These are phyloP conservation scores for Penstemon eatonii DNA, from an alignment of 257 asterid species.

Conservation along the genomic window DNA sequence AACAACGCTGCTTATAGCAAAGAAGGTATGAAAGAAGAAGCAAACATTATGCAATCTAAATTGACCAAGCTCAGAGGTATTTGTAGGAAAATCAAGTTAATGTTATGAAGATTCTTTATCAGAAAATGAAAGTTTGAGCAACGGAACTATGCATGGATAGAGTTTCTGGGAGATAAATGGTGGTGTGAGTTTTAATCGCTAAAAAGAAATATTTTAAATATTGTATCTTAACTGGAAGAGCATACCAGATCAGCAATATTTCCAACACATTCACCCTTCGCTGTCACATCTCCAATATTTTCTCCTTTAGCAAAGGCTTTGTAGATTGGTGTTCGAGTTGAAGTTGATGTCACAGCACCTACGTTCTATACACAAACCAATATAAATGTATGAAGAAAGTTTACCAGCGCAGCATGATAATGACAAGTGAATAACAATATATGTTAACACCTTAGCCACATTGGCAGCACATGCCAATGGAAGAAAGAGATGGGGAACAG, in stretches of 20 bases:
- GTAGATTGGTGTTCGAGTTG: conserved; percentile 97
- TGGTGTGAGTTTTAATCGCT: conserved; percentile 16
- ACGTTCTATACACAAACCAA: conserved; percentile 67
- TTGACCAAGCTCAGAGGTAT: conserved; percentile 12
- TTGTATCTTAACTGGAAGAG: conserved; percentile 21
- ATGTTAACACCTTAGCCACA: conserved; percentile 74
- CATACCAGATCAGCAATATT: conserved; percentile 95
- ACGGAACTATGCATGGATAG: conserved; percentile 1
- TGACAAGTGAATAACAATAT: conserved; percentile 14
- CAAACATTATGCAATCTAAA: not conserved
- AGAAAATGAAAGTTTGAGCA: not conserved
- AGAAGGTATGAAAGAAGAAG: conserved; percentile 2
- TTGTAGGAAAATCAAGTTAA: conserved; percentile 2
- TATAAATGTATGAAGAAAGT: conserved; percentile 25
- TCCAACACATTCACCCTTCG: conserved; percentile 97
- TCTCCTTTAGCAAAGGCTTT: conserved; percentile 99
- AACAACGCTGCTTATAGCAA: conserved; percentile 11
- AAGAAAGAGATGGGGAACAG: conserved; percentile 85
- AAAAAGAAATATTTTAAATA: conserved; percentile 22
- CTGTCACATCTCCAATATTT: conserved; percentile 99
- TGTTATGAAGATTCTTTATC: conserved; percentile 12
- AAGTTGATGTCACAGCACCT: conserved; percentile 92
- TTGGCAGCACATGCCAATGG: conserved; percentile 99
- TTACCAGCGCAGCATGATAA: conserved; percentile 7
- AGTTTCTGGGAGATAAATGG: conserved; percentile 3